Evolutionary conservation across 805 yeast genomes (phyloP).

Genomic region (Myxozyma sirexii): DNA sequence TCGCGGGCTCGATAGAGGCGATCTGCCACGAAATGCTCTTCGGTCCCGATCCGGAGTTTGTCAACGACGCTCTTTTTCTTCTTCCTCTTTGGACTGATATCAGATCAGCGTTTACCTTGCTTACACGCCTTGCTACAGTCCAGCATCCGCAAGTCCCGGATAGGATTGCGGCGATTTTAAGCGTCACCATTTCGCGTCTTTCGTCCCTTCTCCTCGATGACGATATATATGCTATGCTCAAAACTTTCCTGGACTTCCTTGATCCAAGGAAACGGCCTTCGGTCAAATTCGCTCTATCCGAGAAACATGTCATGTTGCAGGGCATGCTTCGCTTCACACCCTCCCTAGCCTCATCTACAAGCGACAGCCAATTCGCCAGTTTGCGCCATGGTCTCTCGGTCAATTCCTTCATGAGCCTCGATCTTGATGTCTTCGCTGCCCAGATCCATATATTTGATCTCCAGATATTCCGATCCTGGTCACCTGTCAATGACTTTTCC

Average conservation of each 20-base stretch:
- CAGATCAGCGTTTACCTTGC: conserved; percentile 48
- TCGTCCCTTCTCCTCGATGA: conserved; percentile 23
- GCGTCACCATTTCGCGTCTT: conserved; percentile 6
- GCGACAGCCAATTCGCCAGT: background rate
- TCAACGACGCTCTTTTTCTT: conserved; percentile 52
- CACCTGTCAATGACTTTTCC: conserved; percentile 76
- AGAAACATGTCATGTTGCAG: conserved; percentile 2
- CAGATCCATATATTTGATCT: conserved; percentile 70
- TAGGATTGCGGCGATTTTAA: conserved; percentile 9
- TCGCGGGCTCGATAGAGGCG: conserved; percentile 67
- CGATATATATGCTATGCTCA: conserved; percentile 1
- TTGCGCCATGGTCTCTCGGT: conserved; percentile 36
- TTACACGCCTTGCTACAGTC: conserved; percentile 47
- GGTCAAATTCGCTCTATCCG: conserved; percentile 5
- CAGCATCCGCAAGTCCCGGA: conserved; percentile 7
- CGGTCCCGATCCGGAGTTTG: conserved; percentile 49
- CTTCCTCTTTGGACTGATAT: conserved; percentile 60
- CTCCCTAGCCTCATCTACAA: background rate
- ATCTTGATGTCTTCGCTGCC: conserved; percentile 57
- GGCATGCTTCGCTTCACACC: conserved; percentile 9
- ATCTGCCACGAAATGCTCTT: conserved; percentile 74
- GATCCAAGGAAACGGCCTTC: background rate
- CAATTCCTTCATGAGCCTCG: conserved; percentile 57
- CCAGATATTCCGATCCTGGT: conserved; percentile 69
- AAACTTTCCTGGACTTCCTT: conserved; percentile 5